Conservation (phyloP, 2,329 filamentous ascomycete genomes). For the Alternaria panax region DNA sequence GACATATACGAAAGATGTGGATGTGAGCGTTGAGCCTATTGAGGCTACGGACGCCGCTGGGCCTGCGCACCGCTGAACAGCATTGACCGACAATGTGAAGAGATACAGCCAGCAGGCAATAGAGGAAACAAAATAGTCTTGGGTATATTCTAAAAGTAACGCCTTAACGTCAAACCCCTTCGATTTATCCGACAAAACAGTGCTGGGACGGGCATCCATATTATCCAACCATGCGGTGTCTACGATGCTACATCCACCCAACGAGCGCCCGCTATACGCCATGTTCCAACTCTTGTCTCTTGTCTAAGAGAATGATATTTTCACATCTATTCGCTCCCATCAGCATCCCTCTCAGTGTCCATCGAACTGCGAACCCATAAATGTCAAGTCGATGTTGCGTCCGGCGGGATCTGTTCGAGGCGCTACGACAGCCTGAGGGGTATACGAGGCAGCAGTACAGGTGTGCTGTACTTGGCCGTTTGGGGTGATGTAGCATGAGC, state of each 20-base stretch:
- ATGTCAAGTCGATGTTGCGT: neutral
- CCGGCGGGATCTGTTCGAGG: neutral
- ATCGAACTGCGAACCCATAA: conserved; percentile 4
- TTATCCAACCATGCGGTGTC: neutral
- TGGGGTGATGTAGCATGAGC: neutral
- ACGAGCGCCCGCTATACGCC: neutral
- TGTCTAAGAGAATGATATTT: neutral
- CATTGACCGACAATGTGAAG: no score
- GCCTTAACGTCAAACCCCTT: neutral
- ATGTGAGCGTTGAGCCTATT: conserved; percentile 25
- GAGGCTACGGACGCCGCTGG: conserved; percentile 26
- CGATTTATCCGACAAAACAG: neutral
- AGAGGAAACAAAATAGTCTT: neutral
- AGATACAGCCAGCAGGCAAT: neutral
- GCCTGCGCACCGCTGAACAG: conserved; percentile 1
- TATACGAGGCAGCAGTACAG: neutral
- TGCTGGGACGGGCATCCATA: neutral
- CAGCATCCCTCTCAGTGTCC: neutral
- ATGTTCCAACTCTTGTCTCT: neutral
- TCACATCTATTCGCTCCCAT: neutral
- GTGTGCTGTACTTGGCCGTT: neutral
- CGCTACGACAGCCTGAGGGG: neutral
- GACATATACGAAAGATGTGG: conserved; percentile 15
- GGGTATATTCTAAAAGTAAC: neutral
- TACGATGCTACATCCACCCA: neutral